Evolutionary conservation across 768 basidiomycete species (phyloP).

Genomic region (Lactarius deliciosus): DNA sequence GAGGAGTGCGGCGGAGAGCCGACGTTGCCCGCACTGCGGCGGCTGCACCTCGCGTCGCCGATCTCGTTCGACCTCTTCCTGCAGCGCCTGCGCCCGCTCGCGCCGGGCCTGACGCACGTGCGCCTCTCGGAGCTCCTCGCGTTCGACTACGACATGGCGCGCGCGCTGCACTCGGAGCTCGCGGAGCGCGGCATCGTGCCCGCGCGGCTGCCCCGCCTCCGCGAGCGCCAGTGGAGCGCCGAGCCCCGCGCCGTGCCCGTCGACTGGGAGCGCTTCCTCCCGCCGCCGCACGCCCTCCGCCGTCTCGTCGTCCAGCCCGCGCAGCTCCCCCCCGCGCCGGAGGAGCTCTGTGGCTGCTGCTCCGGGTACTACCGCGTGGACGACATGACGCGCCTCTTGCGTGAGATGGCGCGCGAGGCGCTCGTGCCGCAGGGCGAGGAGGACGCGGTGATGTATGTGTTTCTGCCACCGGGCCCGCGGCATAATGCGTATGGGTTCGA

Average conservation of each 20-base stretch:
- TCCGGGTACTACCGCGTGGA: conserved; percentile 28
- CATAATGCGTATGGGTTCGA: conserved; percentile 23
- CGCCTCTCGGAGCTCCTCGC: conserved; percentile 30
- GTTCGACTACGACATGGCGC: conserved; percentile 26
- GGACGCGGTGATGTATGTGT: conserved; percentile 19
- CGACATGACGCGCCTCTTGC: conserved; percentile 26
- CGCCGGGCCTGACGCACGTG: conserved; percentile 23
- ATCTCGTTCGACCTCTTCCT: conserved; percentile 29
- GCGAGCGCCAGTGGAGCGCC: conserved; percentile 17
- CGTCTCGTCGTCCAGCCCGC: conserved; percentile 26
- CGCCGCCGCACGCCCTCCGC: conserved; percentile 4
- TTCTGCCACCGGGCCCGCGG: conserved; percentile 21
- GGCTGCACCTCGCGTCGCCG: conserved; percentile 28
- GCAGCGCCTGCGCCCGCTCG: conserved; percentile 25
- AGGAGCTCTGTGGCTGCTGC: conserved; percentile 28
- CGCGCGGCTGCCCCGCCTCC: conserved; percentile 15
- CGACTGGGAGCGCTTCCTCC: conserved; percentile 25
- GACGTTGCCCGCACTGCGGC: conserved; percentile 17
- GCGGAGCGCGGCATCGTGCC: conserved; percentile 27
- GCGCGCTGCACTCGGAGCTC: conserved; percentile 28
- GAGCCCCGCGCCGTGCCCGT: conserved; percentile 24
- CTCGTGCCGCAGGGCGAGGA: not conserved
- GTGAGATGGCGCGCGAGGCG: conserved; percentile 27
- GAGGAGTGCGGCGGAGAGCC: too few relatives aligned
- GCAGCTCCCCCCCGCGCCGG: conserved; percentile 21